Evolutionary conservation across 1,284 basidiomycete species (phyloP), one percentile per base, ranked within the genome.

Genomic region (Austroboletus niveus): DNA sequence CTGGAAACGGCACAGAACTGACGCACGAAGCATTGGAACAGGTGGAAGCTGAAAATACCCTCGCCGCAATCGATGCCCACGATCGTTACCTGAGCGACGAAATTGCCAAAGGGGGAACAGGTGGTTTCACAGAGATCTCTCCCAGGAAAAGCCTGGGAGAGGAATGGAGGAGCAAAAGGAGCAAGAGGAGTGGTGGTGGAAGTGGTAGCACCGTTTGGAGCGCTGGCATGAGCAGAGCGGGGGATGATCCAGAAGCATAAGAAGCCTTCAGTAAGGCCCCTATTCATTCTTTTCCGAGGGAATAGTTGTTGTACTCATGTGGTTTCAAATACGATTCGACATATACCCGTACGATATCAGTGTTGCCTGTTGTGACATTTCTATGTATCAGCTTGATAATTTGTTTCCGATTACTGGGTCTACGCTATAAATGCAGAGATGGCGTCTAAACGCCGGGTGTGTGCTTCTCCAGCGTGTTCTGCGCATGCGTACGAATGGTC

Each of bases 121-220:
- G 87, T 42, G 88, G 88, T 9, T 91, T 89, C 66, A 92, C 90
- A 1, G 89, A 92, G 65, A 82, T 89, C 49, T 71, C 75, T 15
- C 74, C 70, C 20, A 71, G 80, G 47, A 73, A 71, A 51, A 70
- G 58, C 56, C 72, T 62, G 44, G 75, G 68, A 55, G 74, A 72
- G 43, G 76, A 82, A 51, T 77, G 85, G 62, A 80, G 81, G 56
- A 77, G 80, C 49, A 68, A 77, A 51, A 79, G 79, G 57, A 82
- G 80, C 56, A 76, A 70, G 50, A 79, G 76, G 17, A 82, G 78
- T 20, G 81, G 75, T 51, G 82, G 81, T 42, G 83, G 82, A 39
- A 80, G 80, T 59, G 85, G 84, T 3, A 87, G 87, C 64, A 91
- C 89, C 2, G 86, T 91, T 27, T 91, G 85, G 84, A 90, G 88